Evolutionary conservation across 2,329 filamentous ascomycete species (phyloP).

Genomic region (Aspergillus hiratsukae): DNA sequence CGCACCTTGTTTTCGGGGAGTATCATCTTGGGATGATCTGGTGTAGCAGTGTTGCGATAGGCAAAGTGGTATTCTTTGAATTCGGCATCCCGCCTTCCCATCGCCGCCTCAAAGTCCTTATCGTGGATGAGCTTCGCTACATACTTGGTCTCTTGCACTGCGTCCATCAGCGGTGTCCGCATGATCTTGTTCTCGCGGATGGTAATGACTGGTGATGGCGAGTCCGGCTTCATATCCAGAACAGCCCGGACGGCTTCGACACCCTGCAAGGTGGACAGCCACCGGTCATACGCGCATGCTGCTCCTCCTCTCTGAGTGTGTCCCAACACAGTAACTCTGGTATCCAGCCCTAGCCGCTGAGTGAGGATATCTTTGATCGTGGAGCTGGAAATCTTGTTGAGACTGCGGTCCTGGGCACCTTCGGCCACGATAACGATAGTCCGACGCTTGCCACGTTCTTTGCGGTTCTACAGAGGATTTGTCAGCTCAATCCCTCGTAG

Average conservation of each 20-base stretch:
- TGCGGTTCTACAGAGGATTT: constrained; percentile 62
- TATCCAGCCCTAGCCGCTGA: constrained; percentile 76
- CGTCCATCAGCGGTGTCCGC: constrained; percentile 81
- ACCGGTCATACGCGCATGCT: constrained; percentile 89
- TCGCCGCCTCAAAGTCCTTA: constrained; percentile 82
- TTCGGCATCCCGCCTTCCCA: constrained; percentile 84
- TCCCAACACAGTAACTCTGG: constrained; percentile 87
- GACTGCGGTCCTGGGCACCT: constrained; percentile 78
- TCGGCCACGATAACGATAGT: constrained; percentile 98
- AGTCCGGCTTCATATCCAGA: constrained; percentile 80
- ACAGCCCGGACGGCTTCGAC: constrained; percentile 92
- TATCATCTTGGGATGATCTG: constrained; percentile 64
- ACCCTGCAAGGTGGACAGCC: constrained; percentile 87
- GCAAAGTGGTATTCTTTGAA: constrained; percentile 89
- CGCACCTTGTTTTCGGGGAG: constrained; percentile 67
- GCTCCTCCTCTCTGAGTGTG: constrained; percentile 96
- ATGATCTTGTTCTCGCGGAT: constrained; percentile 98
- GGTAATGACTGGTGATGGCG: constrained; percentile 89
- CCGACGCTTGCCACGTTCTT: constrained; percentile 79
- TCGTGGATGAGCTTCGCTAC: constrained; percentile 76
- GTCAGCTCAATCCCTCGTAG: background rate
- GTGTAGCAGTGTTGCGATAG: constrained; percentile 85
- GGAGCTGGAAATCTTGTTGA: constrained; percentile 75
- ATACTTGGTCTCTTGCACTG: constrained; percentile 78
- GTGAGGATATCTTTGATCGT: constrained; percentile 88